Base-by-base conservation (phyloP, 2,329 filamentous ascomycete genomes). In the Diplodia mutila region DNA sequence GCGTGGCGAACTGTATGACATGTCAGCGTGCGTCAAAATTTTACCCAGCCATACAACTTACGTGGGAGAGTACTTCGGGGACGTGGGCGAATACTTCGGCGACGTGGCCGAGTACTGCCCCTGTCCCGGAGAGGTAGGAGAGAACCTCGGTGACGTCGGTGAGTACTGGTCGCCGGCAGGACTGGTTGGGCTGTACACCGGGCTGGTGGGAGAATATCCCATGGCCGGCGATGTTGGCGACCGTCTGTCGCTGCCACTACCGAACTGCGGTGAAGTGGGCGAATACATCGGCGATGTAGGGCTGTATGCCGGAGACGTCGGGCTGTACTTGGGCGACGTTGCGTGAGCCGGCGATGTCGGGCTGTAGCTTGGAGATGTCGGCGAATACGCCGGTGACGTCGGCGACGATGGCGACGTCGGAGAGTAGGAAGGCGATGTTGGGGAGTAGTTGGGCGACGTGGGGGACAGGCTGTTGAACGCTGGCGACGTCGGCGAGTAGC, bases 401-500 rank as follows among this genome's bases (percentile, higher is more conserved):
- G 85, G 80, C 29, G 75, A 78, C 34, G 75, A 74, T 51, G 81
- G 86, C 18, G 91, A 95, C 0, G 91, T 92, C 3, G 92, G 91
- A 51, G 91, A 92, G 80, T 93, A 93, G 2, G 87, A 87, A 9
- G 86, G 87, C 25, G 85, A 87, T 2, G 86, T 87, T 9, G 87
- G 85, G 64, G 84, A 86, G 77, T 88, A 89, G 69, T 83, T 85
- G 79, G 86, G 86, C 18, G 85, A 88, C 0, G 81, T 81, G 1
- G 80, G 80, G n/a, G 73, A 74, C 2, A 75, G 75, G 9, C 76
- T 75, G n/a, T 76, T 77, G 73, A 86, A 87, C 70, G 82, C 85
- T 52, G 86, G 87, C 16, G 91, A 94, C 0, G 91, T 93, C 3
- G 92, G 92, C 52, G 91, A 92, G 80, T 93, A 93, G 2, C 87